Percentiles rank a stretch among this genome's conserved stretches.
phyloP scores from a whole-genome alignment of 768 basidiomycete species.

The Asterophora parasitica region DNA sequence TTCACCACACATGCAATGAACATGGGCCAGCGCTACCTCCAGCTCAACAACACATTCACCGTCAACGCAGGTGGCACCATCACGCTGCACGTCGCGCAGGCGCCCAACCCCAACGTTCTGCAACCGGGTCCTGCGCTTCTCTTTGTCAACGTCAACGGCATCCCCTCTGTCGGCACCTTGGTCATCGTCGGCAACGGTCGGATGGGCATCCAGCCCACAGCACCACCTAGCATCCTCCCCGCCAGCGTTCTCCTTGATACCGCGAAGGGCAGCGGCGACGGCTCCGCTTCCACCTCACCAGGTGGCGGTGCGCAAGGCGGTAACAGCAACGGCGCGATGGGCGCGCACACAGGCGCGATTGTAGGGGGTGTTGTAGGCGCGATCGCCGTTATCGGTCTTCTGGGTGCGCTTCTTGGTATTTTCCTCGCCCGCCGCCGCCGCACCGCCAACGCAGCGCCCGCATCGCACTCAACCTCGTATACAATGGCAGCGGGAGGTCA shows the following conservation, averaged over 20 bases:
- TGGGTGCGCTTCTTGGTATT: constrained; percentile 52
- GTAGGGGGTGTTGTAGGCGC: constrained; percentile 49
- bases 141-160: constrained; percentile 67
- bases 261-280: constrained; percentile 34
- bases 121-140: constrained; percentile 75
- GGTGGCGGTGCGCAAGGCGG: constrained; percentile 9
- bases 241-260: constrained; percentile 38
- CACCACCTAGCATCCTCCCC: constrained; percentile 42
- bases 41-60: constrained; percentile 68
- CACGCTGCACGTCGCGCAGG: constrained; percentile 74
- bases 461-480: constrained; percentile 20
- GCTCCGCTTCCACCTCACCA: constrained; percentile 14
- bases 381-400: constrained; percentile 44
- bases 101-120: constrained; percentile 80
- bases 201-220: constrained; percentile 54
- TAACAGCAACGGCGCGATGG: constrained; percentile 12
- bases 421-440: constrained; percentile 48
- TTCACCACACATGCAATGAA: constrained; percentile 86
- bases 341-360: constrained; percentile 37
- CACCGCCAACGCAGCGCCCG: constrained; percentile 22
- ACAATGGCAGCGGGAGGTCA: constrained; percentile 17
- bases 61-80: constrained; percentile 74
- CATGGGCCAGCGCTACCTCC: constrained; percentile 77
- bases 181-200: constrained; percentile 66
- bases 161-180: constrained; percentile 65